Evolutionary conservation across 1,284 basidiomycete species (phyloP).

Genomic region (Volvariella volvacea): DNA sequence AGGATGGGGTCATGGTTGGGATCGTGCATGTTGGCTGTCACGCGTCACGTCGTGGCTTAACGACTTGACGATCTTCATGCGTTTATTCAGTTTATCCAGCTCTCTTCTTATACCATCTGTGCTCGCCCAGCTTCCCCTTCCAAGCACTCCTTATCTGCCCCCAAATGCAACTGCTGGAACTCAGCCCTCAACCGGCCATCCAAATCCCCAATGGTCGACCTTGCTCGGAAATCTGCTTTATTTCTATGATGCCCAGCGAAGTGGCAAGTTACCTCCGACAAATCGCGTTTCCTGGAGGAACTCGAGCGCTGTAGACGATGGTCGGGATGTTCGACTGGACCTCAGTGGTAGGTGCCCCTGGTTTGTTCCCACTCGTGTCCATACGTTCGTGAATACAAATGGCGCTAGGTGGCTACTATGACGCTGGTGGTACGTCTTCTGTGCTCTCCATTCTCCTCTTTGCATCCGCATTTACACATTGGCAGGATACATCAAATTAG

Average conservation of each 20-base stretch:
- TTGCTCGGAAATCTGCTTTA: slow-evolving; percentile 77
- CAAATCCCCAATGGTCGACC: slow-evolving; percentile 76
- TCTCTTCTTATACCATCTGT: slow-evolving; percentile 15
- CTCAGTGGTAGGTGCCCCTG: slow-evolving; percentile 45
- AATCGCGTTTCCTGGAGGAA: slow-evolving; percentile 88
- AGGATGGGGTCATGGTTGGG: no score
- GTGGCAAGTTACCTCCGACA: slow-evolving; percentile 61
- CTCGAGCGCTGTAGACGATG: slow-evolving; percentile 71
- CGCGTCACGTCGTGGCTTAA: neutral
- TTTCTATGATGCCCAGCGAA: slow-evolving; percentile 90
- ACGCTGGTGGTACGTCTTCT: slow-evolving; percentile 66
- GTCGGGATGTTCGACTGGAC: slow-evolving; percentile 67
- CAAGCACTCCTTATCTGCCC: slow-evolving; percentile 54
- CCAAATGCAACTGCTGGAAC: slow-evolving; percentile 57
- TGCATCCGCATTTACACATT: neutral
- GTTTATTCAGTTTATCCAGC: slow-evolving; percentile 13
- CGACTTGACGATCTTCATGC: slow-evolving; percentile 9
- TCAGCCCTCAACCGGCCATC: slow-evolving; percentile 37
- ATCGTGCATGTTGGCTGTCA: neutral
- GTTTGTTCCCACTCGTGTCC: neutral
- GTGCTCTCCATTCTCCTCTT: neutral
- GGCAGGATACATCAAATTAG: slow-evolving; percentile 78
- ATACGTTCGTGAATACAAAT: neutral
- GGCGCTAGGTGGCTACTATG: slow-evolving; percentile 67
- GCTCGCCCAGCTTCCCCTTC: slow-evolving; percentile 55